Percentiles rank a stretch among this genome's conserved stretches.
These are phyloP conservation scores for Grosmannia clavigera DNA, from an alignment of 2,329 filamentous ascomycete species.

Conservation along the genomic window DNA sequence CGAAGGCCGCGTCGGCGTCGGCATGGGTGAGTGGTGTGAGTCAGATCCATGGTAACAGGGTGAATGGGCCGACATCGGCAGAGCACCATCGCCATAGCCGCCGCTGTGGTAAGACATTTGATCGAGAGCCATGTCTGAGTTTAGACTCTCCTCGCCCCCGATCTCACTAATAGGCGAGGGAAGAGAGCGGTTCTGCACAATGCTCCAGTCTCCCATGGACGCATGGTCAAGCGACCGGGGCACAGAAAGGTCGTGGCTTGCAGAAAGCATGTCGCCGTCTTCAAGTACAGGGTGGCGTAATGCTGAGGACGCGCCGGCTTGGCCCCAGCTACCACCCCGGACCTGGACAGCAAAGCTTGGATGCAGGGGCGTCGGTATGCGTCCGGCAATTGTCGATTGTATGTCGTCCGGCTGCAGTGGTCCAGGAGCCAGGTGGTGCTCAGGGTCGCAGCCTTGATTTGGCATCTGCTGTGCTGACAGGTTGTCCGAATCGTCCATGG, in stretches of 20 bases:
- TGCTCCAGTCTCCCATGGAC: constrained; percentile 33
- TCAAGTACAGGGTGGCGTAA: background rate
- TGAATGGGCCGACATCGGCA: background rate
- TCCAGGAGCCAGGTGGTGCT: constrained; percentile 18
- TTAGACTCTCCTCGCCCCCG: constrained; percentile 32
- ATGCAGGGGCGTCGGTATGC: constrained; percentile 49
- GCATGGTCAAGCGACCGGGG: constrained; percentile 34
- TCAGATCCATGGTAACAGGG: no score
- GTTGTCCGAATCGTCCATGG: constrained; percentile 24
- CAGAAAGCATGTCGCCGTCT: background rate
- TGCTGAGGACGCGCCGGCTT: background rate
- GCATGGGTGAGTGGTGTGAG: background rate
- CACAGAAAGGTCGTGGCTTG: constrained; percentile 25
- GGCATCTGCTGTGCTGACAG: constrained; percentile 8
- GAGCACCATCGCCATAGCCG: background rate
- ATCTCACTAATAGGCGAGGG: constrained; percentile 49
- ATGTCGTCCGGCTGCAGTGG: constrained; percentile 20
- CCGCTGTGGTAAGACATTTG: constrained; percentile 12
- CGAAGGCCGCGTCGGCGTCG: constrained; percentile 4
- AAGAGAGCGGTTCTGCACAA: constrained; percentile 38
- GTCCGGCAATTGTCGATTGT: constrained; percentile 25
- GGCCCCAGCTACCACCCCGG: constrained; percentile 36
- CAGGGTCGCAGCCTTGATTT: background rate
- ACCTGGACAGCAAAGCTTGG: constrained; percentile 43
- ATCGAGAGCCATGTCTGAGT: constrained; percentile 28